Conservation (phyloP, 805 yeast genomes). For the Saturnispora sekii region DNA sequence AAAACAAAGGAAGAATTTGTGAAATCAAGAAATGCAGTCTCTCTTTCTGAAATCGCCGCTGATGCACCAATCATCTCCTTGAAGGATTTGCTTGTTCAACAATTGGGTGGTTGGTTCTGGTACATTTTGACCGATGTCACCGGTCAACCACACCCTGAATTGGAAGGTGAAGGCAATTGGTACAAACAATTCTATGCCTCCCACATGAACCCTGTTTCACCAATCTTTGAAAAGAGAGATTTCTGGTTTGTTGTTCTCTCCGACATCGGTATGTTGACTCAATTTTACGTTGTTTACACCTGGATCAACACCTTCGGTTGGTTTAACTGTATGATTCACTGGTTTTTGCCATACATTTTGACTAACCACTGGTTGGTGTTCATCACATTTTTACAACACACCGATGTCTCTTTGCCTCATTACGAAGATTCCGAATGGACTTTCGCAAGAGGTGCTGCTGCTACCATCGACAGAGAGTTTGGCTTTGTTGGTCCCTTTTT, state of each 20-base stretch:
- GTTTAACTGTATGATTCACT: constrained; percentile 54
- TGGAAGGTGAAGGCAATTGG: constrained; percentile 10
- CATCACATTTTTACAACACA: constrained; percentile 77
- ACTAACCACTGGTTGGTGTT: constrained; percentile 89
- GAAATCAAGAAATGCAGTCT: constrained; percentile 17
- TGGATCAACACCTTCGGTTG: constrained; percentile 57
- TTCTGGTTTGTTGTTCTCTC: constrained; percentile 62
- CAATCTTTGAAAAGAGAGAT: constrained; percentile 64
- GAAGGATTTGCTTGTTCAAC: constrained; percentile 49
- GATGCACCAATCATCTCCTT: constrained; percentile 70
- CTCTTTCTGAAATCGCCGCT: constrained; percentile 47
- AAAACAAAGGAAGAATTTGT: constrained; percentile 50
- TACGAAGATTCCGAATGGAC: constrained; percentile 71
- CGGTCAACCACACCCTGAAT: constrained; percentile 53
- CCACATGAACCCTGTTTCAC: constrained; percentile 68
- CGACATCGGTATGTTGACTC: constrained; percentile 59
- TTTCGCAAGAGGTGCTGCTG: constrained; percentile 84
- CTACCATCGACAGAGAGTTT: constrained; percentile 77
- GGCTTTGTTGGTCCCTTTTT: constrained; percentile 70
- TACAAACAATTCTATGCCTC: constrained; percentile 38
- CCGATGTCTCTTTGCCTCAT: constrained; percentile 73
- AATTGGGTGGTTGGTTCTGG: constrained; percentile 66
- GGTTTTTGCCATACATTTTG: constrained; percentile 68
- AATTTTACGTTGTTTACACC: constrained; percentile 42
- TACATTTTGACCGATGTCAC: constrained; percentile 64